Evolutionary conservation across 139 green algal genomes (phyloP), one percentile per base, ranked within the genome.

Genomic region (Tetradesmus obliquus): DNA sequence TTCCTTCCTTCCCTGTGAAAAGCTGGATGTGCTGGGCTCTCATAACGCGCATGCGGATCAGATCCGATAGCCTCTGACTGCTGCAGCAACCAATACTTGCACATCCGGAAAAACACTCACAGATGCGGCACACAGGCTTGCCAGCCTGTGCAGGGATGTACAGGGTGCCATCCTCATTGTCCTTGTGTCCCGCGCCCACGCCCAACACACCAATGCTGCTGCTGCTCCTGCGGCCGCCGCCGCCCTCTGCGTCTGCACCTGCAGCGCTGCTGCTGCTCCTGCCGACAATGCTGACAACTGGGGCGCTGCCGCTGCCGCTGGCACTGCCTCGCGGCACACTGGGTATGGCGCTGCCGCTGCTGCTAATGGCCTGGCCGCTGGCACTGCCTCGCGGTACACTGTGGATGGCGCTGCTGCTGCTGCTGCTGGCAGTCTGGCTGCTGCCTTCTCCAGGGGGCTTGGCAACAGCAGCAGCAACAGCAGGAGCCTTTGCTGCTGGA

Each of bases 251-350:
- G 5, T 6, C 45, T 13, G 74, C 22, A 74, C 81, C 53, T 5
- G 19, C 15, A 60, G 12, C 22, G 22, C 17, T 22, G 84, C 53
- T 91, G 87, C 72, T 62, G 72, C 53, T 84, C n/a, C 72, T 86
- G 55, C 72, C 54, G 86, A 1, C 32, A 15, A 32, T 12, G 55
- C 85, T 82, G 8, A 51, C 24, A 32, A 19, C 12, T 53, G 20
- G 81, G 45, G 13, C 45, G 45, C 79, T 22, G 24, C 79, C 66
- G 85, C 85, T 89, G 85, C 85, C 69, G 85, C 20, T 89, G 85
- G 45, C 32, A 17, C 19, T 55, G 62, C 58, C 15, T 4, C 83
- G 57, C 7, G 58, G 32, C 32, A 69, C 58, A 24, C 60, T 24
- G 24, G 32, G 24, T 10, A 17, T 32, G 84, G n/a, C 32, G 84